Evolutionary conservation across 108 stramenopile species (phyloP), one percentile per base, ranked within the genome.

Genomic region (Poteriospumella lacustris): DNA sequence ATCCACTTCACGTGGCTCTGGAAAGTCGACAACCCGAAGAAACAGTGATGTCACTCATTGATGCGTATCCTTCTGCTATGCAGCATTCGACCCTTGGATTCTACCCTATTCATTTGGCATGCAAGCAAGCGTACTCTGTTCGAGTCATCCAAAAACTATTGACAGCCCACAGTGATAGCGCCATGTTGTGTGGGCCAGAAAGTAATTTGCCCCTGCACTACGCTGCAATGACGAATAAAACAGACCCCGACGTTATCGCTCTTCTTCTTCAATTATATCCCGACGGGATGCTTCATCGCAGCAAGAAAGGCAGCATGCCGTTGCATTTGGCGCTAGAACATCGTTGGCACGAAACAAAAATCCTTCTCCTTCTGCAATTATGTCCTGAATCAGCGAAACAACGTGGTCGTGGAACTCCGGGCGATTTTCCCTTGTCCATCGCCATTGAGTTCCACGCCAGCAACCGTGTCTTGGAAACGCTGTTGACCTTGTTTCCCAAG

Each of bases 301-400:
- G 36, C 36, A 19, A 33, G 36, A 64, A 3, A 31, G 3, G 24
- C 36, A 12, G 12, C 9, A 31, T 64, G 31, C 60, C 60, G 36
- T 64, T 64, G 9, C 60, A 64, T 64, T 24, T 34, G 28, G 60
- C 60, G 36, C 36, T 64, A 64, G 60, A 64, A 24, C 28, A 64
- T 3, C 24, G 5, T 3, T 64, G 60, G 28, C 28, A 31, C 5
- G 60, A 64, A 34, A 34, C 28, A 12, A 64, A 9, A 34, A 64
- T 64, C 29, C 24, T 31, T 34, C 36, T 64, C 5, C 60, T 64
- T 34, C 36, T 64, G 36, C 5, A 24, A 19, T 34, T 9, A 31
- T 64, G 36, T 64, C 60, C 60, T 64, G 60, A 64, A 33, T 34
- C 5, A 31, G 60, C 60, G 36, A 34, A 9, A 12, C 15, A 64